These are phyloP conservation scores for Aspergillus texensis DNA, from an alignment of 2,329 filamentous ascomycete species.

Conservation along the genomic window DNA sequence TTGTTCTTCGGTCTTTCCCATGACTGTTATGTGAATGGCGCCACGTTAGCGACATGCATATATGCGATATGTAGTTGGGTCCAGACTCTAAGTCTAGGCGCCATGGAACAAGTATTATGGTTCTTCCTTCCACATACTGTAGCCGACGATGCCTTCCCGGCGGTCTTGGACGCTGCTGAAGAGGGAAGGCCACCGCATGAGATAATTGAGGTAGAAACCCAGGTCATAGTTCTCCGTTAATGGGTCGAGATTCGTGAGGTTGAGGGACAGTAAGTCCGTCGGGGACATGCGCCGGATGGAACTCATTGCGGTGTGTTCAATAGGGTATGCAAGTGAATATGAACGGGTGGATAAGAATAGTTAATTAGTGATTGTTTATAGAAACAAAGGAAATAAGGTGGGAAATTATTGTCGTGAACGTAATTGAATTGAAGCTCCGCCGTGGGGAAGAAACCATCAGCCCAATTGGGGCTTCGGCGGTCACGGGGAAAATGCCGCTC, in stretches of 20 bases:
- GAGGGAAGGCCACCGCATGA: slow-evolving; percentile 91
- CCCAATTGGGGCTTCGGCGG: slow-evolving; percentile 27
- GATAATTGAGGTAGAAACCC: slow-evolving; percentile 92
- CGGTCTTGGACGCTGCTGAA: slow-evolving; percentile 90
- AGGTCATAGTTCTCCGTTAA: slow-evolving; percentile 98
- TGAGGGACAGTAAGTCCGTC: slow-evolving; percentile 83
- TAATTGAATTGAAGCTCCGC: not conserved
- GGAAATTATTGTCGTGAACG: not conserved
- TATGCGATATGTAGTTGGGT: not conserved
- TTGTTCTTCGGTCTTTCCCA: slow-evolving; percentile 94
- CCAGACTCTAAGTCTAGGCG: slow-evolving; percentile 1
- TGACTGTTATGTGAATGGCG: slow-evolving; percentile 61
- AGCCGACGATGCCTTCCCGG: slow-evolving; percentile 87
- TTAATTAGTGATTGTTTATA: slow-evolving; percentile 5
- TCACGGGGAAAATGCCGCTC: slow-evolving; percentile 24
- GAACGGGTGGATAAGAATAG: not conserved
- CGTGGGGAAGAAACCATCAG: slow-evolving; percentile 6
- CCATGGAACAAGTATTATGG: slow-evolving; percentile 2
- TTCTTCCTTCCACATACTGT: slow-evolving; percentile 65
- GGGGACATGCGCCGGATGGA: slow-evolving; percentile 84
- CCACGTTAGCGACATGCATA: slow-evolving; percentile 4
- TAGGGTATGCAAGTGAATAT: not conserved
- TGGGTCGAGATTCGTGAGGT: slow-evolving; percentile 92
- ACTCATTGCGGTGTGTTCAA: slow-evolving; percentile 61
- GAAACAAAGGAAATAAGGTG: not conserved